Base-by-base conservation (phyloP, 257 asterid genomes). In the Primulina huaijiensis region DNA sequence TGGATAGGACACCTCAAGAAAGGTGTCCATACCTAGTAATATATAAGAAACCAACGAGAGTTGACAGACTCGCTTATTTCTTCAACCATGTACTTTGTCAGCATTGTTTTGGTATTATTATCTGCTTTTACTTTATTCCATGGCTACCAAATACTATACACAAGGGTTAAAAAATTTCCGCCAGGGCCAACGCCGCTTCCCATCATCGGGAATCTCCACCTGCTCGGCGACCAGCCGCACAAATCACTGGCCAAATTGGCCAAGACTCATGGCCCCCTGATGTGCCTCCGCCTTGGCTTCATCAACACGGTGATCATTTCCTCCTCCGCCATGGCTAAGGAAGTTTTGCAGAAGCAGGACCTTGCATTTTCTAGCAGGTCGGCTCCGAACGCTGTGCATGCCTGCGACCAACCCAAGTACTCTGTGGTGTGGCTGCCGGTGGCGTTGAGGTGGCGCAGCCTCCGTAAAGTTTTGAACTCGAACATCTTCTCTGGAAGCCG, bases 131-230 rank as follows among this genome's bases (percentile, higher is more conserved):
- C 75, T 30, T 20, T 82, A 27, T 8, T 75, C 72, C 82, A 77
- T 6, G 82, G 37, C 61, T 4, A 78, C 71, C 82, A 70, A 65
- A 25, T 77, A 3, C 78, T 80, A 1, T 68, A 73, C 64, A 29
- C 65, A 37, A 43, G 78, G 16, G 59, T 37, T 64, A 81, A 78
- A 61, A 82, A 68, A 33, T 83, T 85, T 5, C 95, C 92, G 7
- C 92, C 92, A 12, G 92, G 95, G n/a, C 96, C 98, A 5, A 38
- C 79, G 14, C 93, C 96, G 19, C 67, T 89, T 43, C 98, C 96
- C 1, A 29, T 92, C 27, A 79, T 92, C 59, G 96, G 96, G 12
- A 89, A 77, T 78, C 88, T 89, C 73, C 94, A 89, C 68, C 37
- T 87, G 50, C 90, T 92, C 8, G 94, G 93, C 33, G 86, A 79